Evolutionary conservation across 2,329 filamentous ascomycete species (phyloP), one percentile per base, ranked within the genome.

Genomic region (Cryoendolithus antarcticus): DNA sequence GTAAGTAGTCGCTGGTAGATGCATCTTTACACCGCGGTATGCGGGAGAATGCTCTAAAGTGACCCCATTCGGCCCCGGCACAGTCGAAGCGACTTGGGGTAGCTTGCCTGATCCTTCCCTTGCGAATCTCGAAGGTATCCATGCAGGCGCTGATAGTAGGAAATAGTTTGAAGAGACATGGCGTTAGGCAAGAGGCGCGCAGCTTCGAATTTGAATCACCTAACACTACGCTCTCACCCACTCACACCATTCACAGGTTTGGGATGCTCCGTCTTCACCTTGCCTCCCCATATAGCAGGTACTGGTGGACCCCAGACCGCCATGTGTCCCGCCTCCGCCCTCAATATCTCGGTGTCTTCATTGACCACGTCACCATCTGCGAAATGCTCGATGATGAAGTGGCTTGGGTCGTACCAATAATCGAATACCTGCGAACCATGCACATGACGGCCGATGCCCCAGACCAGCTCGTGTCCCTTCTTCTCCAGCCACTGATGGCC

Each of bases 381-480:
- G 49, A 82, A 83, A 40, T 55, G 51, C 41, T 54, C 52, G 28
- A 52, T 43, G 54, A 80, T 78, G 52, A 78, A 77, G 0, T 65
- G 64, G 5, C 64, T 67, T 4, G 13, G 13, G 19, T 35, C 33
- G 21, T 0, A 76, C 75, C 76, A 81, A 55, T 81, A 81, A 51
- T 82, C 77, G 48, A 83, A 83, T 36, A 83, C 74, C 34, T 48
- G 38, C 46, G 70, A 75, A 2, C 79, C 79, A 48, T 82, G 65
- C n/a, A 82, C 69, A 61, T 84, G 80, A 37, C 80, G 59, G 0
- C 80, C 80, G 0, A 83, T 72, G 2, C 80, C 80, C 80, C 80
- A 84, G 45, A 76, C 76, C 47, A 68, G 71, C 50, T 69, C 67
- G 51, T 79, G 79, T 1, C 72, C 74, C 54, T 75, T 72, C 43